Evolutionary conservation across 495 filamentous ascomycete genomes (phyloP), one percentile per base, ranked within the genome.

Genomic region (Parathielavia hyrcaniae): DNA sequence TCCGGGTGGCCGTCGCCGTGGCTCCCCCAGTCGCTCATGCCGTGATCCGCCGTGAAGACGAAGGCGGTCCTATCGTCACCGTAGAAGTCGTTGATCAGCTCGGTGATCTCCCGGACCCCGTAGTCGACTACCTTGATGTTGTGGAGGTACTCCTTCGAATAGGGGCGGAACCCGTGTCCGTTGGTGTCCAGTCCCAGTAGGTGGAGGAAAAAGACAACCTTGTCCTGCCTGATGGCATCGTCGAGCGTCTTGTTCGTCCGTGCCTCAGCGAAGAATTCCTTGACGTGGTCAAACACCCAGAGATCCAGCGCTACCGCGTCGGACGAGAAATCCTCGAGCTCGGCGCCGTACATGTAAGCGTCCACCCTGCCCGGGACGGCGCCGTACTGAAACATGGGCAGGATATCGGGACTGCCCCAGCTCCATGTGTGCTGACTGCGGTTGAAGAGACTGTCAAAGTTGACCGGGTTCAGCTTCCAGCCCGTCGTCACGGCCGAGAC

Each of bases 361-460:
- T 96, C 89, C 11, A 99, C 85, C 56, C 87, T 80, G 0, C 89
- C 89, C 6, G 89, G 88, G n/a, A 86, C 83, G 36, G 93, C 95
- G 1, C 95, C 95, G 60, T 92, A 83, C 67, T 95, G 83, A 67
- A 99, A 99, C 95, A 99, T 99, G 12, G 84, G 89, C 51, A 97
- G 74, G 65, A 99, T 99, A 75, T 99, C 95, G 13, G 92, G 92
- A 65, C 92, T 97, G 9, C 95, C 93, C 95, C 95, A 99, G 70
- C 90, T 92, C 95, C 95, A 99, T 5, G 95, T 97, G 73, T 97
- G 95, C 32, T 87, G 76, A 67, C 91, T 97, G 56, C 87, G 84
- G 67, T 99, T 99, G 81, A 99, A 99, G 11, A 99, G 88, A 63
- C 91, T 96, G 75, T 99, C 95, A 66, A 99, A 99, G 68, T 97